phyloP scores from a whole-genome alignment of 805 yeast species.

The Metschnikowia vanudenii region DNA sequence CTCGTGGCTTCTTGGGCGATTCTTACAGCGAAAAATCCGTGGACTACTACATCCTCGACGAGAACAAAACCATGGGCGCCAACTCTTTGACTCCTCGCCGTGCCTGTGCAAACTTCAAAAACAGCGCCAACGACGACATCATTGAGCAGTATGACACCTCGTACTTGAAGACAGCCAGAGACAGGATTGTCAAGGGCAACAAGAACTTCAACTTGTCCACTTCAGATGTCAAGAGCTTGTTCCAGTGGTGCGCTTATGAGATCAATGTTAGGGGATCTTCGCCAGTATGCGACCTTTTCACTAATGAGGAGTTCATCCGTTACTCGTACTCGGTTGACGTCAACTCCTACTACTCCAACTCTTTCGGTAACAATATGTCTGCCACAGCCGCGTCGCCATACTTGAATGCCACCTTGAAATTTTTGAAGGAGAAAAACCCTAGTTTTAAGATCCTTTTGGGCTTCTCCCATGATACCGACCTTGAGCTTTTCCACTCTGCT shows the following conservation, averaged over 20 bases:
- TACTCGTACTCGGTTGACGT: constrained; percentile 61
- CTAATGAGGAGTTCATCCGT: constrained; percentile 62
- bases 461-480: constrained; percentile 72
- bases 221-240: constrained; percentile 51
- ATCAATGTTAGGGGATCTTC: constrained; percentile 67
- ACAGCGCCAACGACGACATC: constrained; percentile 23
- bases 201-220: constrained; percentile 52
- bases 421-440: constrained; percentile 42
- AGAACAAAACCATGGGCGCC: constrained; percentile 49
- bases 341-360: constrained; percentile 56
- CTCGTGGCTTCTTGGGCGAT: constrained; percentile 56
- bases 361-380: constrained; percentile 59
- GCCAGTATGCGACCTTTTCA: constrained; percentile 63
- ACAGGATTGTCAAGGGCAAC: constrained; percentile 53
- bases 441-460: constrained; percentile 58
- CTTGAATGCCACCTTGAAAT: constrained; percentile 46
- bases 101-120: constrained; percentile 40
- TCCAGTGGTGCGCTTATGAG: constrained; percentile 71
- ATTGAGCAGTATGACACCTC: constrained; percentile 30
- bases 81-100: constrained; percentile 56
- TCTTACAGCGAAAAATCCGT: constrained; percentile 31
- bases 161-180: constrained; percentile 53
- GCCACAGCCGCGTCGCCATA: constrained; percentile 59
- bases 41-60: constrained; percentile 44
- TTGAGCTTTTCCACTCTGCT: constrained; percentile 60